Evolutionary conservation across 495 filamentous ascomycete species (phyloP).

Genomic region (Annulohypoxylon maeteangense): DNA sequence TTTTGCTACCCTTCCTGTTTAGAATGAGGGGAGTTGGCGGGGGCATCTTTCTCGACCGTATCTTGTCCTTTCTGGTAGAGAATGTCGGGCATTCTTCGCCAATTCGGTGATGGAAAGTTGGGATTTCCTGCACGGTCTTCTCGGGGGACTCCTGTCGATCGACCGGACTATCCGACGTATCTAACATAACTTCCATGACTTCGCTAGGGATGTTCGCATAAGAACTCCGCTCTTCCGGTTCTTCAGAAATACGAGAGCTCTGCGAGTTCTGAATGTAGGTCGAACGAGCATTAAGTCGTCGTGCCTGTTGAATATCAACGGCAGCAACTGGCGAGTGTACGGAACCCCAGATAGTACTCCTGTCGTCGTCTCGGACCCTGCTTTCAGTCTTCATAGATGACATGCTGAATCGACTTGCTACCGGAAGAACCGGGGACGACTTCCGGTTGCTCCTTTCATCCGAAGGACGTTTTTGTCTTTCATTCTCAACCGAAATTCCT

Average conservation of each 20-base stretch:
- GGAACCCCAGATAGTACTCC: conserved; percentile 53
- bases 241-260: conserved; percentile 28
- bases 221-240: conserved; percentile 8
- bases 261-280: conserved; percentile 47
- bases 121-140: background rate
- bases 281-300: conserved; percentile 48
- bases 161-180: background rate
- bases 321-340: conserved; percentile 54
- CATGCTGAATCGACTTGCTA: conserved; percentile 44
- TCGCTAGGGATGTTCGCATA: conserved; percentile 22
- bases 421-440: conserved; percentile 53
- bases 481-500: conserved; percentile 44
- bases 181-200: conserved; percentile 32
- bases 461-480: conserved; percentile 17
- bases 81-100: conserved; percentile 65
- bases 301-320: conserved; percentile 48
- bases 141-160: background rate
- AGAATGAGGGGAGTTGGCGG: conserved; percentile 61
- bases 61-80: conserved; percentile 56
- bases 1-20: conserved; percentile 47
- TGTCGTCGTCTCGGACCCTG: conserved; percentile 49
- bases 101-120: conserved; percentile 59
- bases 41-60: conserved; percentile 55
- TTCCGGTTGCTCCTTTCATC: conserved; percentile 47
- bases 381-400: conserved; percentile 47